phyloP scores from a whole-genome alignment of 805 yeast genomes.

The Millerozyma acaciae region DNA sequence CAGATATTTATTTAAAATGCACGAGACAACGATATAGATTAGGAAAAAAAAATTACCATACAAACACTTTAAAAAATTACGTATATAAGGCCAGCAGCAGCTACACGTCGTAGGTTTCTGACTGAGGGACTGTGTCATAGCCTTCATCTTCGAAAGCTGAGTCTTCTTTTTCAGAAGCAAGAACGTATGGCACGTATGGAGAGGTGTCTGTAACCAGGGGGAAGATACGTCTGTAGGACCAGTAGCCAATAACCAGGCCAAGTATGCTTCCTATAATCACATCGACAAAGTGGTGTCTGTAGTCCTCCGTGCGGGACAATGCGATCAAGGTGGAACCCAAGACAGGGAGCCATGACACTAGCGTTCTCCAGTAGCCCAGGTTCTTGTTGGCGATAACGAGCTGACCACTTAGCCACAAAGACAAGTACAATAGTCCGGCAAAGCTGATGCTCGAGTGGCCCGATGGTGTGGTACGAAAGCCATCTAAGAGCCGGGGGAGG shows the following conservation, averaged over 20 bases:
- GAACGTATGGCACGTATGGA: conserved; percentile 40
- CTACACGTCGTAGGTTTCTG: conserved; percentile 1
- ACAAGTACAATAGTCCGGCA: conserved; percentile 59
- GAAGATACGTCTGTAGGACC: conserved; percentile 53
- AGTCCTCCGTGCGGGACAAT: conserved; percentile 82
- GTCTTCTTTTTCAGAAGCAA: conserved; percentile 14
- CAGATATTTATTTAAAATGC: too few species aligned
- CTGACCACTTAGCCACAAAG: conserved; percentile 70
- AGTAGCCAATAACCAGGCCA: conserved; percentile 59
- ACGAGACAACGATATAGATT: too few species aligned
- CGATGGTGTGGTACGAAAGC: conserved; percentile 78
- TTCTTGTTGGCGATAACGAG: conserved; percentile 40
- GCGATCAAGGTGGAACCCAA: conserved; percentile 77
- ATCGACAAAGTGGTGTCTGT: conserved; percentile 90
- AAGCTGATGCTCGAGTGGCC: conserved; percentile 76
- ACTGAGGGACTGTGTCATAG: not conserved
- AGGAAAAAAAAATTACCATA: too few species aligned
- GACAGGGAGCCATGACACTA: conserved; percentile 51
- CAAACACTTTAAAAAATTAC: too few species aligned
- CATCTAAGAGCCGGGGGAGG: conserved; percentile 49
- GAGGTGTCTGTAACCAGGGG: conserved; percentile 33
- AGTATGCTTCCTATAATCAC: conserved; percentile 67
- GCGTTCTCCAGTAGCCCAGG: conserved; percentile 62
- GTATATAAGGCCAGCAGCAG: too few species aligned
- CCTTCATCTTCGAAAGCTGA: not conserved